Conservation (phyloP, 805 yeast genomes). For the Blastobotrys peoriensis region DNA sequence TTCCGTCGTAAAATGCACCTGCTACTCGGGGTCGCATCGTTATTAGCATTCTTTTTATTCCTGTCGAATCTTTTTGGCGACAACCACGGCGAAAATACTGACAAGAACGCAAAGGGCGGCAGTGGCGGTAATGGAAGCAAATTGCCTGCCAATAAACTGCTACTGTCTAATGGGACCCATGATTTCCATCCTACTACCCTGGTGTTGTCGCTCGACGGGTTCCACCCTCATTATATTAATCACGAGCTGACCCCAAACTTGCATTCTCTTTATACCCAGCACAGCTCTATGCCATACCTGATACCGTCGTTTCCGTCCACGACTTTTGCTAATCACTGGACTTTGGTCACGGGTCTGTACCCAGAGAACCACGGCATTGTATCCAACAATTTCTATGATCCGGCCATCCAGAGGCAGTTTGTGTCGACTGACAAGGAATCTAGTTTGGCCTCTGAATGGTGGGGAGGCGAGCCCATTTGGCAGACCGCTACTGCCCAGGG, state of each 20-base stretch:
- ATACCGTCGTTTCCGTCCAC: slow-evolving; percentile 82
- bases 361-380: slow-evolving; percentile 86
- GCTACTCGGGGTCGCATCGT: slow-evolving; percentile 8
- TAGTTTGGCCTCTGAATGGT: slow-evolving; percentile 54
- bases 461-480: slow-evolving; percentile 95
- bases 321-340: slow-evolving; percentile 91
- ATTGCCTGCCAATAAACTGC: slow-evolving; percentile 7
- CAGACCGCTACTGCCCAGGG: slow-evolving; percentile 60
- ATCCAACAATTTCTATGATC: slow-evolving; percentile 74
- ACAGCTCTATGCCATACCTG: slow-evolving; percentile 74
- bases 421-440: slow-evolving; percentile 51
- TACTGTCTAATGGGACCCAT: slow-evolving; percentile 53
- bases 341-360: slow-evolving; percentile 76
- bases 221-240: slow-evolving; percentile 83
- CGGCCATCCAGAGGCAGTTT: slow-evolving; percentile 48
- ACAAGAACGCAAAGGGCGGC: background rate
- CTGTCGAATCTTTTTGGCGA: slow-evolving; percentile 9
- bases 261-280: slow-evolving; percentile 47
- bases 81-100: background rate
- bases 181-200: slow-evolving; percentile 74
- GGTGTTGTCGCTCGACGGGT: slow-evolving; percentile 77
- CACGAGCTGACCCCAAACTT: slow-evolving; percentile 62
- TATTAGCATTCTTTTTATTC: slow-evolving; percentile 12
- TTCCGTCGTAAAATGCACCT: slow-evolving; percentile 11
- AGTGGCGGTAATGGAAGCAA: background rate